phyloP scores from a whole-genome alignment of 352 stramenopile species.

The Pythium angustatum region DNA sequence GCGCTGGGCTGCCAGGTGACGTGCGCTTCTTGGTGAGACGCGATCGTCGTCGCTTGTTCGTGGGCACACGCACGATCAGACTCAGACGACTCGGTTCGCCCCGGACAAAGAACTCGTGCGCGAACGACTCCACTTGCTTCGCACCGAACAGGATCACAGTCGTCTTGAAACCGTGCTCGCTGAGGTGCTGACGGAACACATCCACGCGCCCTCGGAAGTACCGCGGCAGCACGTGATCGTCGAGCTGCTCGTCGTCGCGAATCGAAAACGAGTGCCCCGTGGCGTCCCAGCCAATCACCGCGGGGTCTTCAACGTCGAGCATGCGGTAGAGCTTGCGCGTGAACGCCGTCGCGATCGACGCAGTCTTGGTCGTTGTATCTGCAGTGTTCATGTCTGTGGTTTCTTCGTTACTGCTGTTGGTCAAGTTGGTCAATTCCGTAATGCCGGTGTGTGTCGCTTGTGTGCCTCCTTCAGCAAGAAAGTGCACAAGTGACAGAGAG shows the following conservation, averaged over 20 bases:
- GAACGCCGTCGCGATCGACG: slow-evolving; percentile 69
- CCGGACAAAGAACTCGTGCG: slow-evolving; percentile 51
- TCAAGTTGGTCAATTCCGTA: not conserved
- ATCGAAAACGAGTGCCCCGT: slow-evolving; percentile 59
- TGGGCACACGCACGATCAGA: slow-evolving; percentile 48
- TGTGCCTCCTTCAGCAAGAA: slow-evolving; percentile 7
- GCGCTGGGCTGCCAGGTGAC: not conserved
- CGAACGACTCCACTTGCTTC: slow-evolving; percentile 48
- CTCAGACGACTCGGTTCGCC: slow-evolving; percentile 51
- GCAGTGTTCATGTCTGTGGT: not conserved
- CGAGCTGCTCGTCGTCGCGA: slow-evolving; percentile 50
- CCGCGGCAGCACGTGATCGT: slow-evolving; percentile 49
- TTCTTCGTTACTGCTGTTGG: not conserved
- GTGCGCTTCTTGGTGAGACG: slow-evolving; percentile 19
- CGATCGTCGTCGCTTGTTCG: slow-evolving; percentile 30
- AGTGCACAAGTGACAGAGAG: slow-evolving; percentile 22
- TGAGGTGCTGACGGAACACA: slow-evolving; percentile 72
- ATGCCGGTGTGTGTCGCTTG: not conserved
- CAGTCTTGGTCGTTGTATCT: slow-evolving; percentile 19
- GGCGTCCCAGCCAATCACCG: slow-evolving; percentile 58
- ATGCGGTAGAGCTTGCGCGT: slow-evolving; percentile 84
- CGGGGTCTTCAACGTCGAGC: slow-evolving; percentile 60
- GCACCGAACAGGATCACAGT: slow-evolving; percentile 33
- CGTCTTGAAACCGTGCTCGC: slow-evolving; percentile 58
- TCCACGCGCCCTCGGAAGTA: slow-evolving; percentile 67